phyloP scores from a whole-genome alignment of 2,329 filamentous ascomycete species.

The Fusarium sp. region DNA sequence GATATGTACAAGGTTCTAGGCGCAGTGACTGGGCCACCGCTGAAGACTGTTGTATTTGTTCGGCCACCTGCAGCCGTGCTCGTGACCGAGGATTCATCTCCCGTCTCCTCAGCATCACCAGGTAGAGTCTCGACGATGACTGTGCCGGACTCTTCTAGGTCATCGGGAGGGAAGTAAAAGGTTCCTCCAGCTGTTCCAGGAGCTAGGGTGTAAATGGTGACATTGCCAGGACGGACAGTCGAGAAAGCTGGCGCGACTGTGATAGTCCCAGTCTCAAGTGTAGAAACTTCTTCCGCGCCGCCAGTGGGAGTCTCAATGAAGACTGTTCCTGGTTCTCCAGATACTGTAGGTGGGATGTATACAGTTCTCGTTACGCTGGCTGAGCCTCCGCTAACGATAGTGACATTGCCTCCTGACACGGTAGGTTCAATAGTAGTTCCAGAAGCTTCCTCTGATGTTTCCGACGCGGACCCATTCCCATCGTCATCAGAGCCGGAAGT shows the following conservation, averaged over 20 bases:
- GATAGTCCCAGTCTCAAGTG: background rate
- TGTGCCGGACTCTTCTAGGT: slow-evolving; percentile 1
- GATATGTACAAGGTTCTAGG: slow-evolving; percentile 7
- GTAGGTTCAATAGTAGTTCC: slow-evolving; percentile 5
- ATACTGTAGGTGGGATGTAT: slow-evolving; percentile 10
- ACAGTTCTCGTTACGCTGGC: slow-evolving; percentile 3
- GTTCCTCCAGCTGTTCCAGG: slow-evolving; percentile 8
- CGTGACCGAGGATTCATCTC: background rate
- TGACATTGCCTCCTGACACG: slow-evolving; percentile 4
- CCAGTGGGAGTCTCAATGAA: slow-evolving; percentile 18
- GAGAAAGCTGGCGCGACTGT: background rate
- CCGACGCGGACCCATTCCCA: background rate
- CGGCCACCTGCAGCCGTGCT: background rate
- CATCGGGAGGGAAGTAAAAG: slow-evolving; percentile 20
- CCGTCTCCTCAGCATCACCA: background rate
- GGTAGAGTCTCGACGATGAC: slow-evolving; percentile 5
- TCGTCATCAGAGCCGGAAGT: background rate
- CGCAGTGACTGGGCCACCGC: slow-evolving; percentile 14
- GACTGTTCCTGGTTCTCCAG: slow-evolving; percentile 7
- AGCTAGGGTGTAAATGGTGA: slow-evolving; percentile 12
- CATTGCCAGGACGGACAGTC: background rate
- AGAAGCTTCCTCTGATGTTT: background rate
- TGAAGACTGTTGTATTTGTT: slow-evolving; percentile 14
- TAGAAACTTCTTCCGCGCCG: accelerated
- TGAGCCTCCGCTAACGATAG: background rate